A percentile compares a stretch with the other conserved stretches of the same genome.
These are phyloP conservation scores for Monilinia polystroma DNA, from an alignment of 2,329 filamentous ascomycete genomes.

Conservation along the genomic window DNA sequence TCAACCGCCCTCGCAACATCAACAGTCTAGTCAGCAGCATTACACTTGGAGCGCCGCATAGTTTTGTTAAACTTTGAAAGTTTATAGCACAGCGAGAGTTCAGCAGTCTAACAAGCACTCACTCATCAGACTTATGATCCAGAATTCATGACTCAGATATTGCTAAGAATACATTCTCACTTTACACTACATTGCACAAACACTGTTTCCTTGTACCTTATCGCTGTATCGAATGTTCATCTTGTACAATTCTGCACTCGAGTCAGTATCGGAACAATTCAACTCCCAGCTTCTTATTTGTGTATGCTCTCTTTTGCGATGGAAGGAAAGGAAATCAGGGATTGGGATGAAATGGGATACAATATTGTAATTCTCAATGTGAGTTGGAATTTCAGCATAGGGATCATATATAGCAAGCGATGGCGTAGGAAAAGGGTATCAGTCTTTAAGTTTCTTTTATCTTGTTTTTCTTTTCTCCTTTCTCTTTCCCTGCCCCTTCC, in stretches of 20 bases:
- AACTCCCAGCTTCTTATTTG: not conserved
- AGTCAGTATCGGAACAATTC: slow-evolving; percentile 3
- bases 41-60: slow-evolving; percentile 37
- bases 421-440: slow-evolving; percentile 18
- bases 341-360: slow-evolving; percentile 4
- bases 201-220: not conserved
- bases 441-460: slow-evolving; percentile 4
- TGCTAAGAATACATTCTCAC: not conserved
- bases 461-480: not conserved
- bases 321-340: not conserved
- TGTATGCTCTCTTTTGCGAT: not conserved
- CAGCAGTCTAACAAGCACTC: not conserved
- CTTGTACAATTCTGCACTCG: slow-evolving; percentile 16
- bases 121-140: slow-evolving; percentile 1
- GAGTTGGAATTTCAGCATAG: not conserved
- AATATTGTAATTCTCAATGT: not conserved
- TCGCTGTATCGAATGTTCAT: not conserved
- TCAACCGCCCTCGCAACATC: slow-evolving; percentile 23
- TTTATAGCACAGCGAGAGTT: not conserved
- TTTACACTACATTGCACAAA: not conserved
- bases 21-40: slow-evolving; percentile 28
- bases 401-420: slow-evolving; percentile 18
- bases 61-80: not conserved
- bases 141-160: not conserved
- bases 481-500: not conserved